Percentiles rank a stretch among this genome's conserved stretches.
Evolutionary conservation across 2,329 filamentous ascomycete species (phyloP).

Genomic region (Cladosporium sp.): DNA sequence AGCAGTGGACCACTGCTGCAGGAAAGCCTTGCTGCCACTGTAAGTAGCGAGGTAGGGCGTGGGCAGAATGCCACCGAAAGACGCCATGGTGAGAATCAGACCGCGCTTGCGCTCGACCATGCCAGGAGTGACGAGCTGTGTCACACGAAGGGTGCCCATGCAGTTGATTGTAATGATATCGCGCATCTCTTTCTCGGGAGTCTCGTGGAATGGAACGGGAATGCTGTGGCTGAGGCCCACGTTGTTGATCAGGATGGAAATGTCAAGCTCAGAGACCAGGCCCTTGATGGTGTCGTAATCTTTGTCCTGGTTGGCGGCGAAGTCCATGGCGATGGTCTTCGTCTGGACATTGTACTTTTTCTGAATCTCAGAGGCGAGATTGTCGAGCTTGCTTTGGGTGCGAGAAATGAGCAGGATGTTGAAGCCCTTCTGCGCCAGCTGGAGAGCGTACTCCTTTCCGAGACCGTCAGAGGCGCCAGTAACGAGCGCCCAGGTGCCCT

Average conservation of each 20-base stretch:
- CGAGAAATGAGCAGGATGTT: slow-evolving; percentile 93
- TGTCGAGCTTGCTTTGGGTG: slow-evolving; percentile 83
- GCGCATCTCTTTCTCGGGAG: slow-evolving; percentile 69
- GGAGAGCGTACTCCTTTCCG: slow-evolving; percentile 89
- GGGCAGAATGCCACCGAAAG: slow-evolving; percentile 86
- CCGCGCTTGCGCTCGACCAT: slow-evolving; percentile 81
- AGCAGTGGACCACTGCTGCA: slow-evolving; percentile 90
- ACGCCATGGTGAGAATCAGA: slow-evolving; percentile 93
- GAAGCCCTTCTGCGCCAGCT: slow-evolving; percentile 86
- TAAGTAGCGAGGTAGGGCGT: slow-evolving; percentile 92
- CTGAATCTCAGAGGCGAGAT: slow-evolving; percentile 69
- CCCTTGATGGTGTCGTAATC: slow-evolving; percentile 72
- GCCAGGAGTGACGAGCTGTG: slow-evolving; percentile 74
- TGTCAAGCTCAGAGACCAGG: slow-evolving; percentile 59
- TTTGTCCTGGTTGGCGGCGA: slow-evolving; percentile 66
- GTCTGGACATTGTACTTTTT: slow-evolving; percentile 64
- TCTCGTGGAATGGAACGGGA: slow-evolving; percentile 80
- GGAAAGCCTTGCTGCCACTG: slow-evolving; percentile 94
- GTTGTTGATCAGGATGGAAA: slow-evolving; percentile 91
- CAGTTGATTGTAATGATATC: slow-evolving; percentile 96
- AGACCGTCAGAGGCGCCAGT: slow-evolving; percentile 95
- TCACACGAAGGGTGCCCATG: slow-evolving; percentile 79
- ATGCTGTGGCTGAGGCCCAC: slow-evolving; percentile 92
- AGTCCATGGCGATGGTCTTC: slow-evolving; percentile 87
- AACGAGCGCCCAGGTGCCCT: slow-evolving; percentile 88